These are phyloP conservation scores for Solanum pimpinellifolium DNA, from an alignment of 257 asterid species.

Conservation along the genomic window DNA sequence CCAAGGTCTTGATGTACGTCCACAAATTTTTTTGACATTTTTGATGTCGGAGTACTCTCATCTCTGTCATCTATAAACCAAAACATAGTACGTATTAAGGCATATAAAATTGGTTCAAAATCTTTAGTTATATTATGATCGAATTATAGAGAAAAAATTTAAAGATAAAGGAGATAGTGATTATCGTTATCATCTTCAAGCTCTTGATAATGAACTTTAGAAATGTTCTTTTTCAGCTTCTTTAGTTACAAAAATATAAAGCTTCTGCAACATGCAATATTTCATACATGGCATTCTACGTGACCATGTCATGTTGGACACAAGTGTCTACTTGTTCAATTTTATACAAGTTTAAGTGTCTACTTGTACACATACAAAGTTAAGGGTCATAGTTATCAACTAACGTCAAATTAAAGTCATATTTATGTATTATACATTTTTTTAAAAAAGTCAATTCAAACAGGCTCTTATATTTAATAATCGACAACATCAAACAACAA, in stretches of 20 bases:
- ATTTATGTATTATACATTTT: no score
- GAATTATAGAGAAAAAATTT: neutral
- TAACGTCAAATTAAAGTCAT: no score
- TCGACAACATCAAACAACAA: neutral
- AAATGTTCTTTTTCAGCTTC: neutral
- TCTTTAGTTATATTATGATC: neutral
- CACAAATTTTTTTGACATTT: no score
- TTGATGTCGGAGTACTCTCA: constrained; percentile 29
- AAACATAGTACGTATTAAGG: neutral
- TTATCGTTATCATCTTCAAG: neutral
- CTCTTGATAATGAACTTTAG: neutral
- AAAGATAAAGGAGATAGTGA: neutral
- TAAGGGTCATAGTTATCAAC: no score
- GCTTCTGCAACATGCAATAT: neutral
- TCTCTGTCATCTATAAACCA: constrained; percentile 37
- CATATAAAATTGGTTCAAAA: neutral
- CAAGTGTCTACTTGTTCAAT: no score
- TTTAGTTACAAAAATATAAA: neutral
- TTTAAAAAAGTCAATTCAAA: no score
- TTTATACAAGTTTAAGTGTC: no score
- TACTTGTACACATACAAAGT: no score
- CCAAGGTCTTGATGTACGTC: no score
- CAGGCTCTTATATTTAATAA: neutral
- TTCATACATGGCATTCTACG: neutral
- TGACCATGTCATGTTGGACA: no score